A percentile compares a stretch with the other conserved stretches of the same genome.
Conservation (phyloP, 805 yeast genomes). For the Candida sakaeoensis region DNA sequence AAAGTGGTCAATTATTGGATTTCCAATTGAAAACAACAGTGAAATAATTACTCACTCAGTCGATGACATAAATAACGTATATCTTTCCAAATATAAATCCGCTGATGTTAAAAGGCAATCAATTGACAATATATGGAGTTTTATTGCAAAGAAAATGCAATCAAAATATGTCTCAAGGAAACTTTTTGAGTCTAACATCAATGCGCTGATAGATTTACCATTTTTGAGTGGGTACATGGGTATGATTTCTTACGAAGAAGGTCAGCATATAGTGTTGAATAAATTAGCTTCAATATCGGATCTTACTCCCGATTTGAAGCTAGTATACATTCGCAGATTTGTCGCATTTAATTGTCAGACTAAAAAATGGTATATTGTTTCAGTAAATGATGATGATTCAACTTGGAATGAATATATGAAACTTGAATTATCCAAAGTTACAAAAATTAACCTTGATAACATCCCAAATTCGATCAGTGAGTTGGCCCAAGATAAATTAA, state of each 20-base stretch:
- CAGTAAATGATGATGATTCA: conserved; percentile 39
- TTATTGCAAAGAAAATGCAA: conserved; percentile 47
- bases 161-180: conserved; percentile 28
- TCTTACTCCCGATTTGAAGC: conserved; percentile 66
- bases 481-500: conserved; percentile 20
- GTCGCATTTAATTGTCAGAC: conserved; percentile 51
- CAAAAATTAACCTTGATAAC: conserved; percentile 14
- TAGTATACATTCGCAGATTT: conserved; percentile 66
- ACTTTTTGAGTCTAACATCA: conserved; percentile 16
- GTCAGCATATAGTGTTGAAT: conserved; percentile 42
- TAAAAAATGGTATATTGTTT: conserved; percentile 47
- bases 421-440: conserved; percentile 6
- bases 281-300: conserved; percentile 32
- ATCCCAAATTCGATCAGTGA: conserved; percentile 20
- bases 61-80: conserved; percentile 27
- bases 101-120: conserved; percentile 19
- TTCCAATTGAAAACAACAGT: conserved; percentile 47
- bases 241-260: conserved; percentile 83
- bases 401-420: conserved; percentile 31
- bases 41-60: conserved; percentile 61
- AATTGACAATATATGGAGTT: conserved; percentile 44
- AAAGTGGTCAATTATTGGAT: conserved; percentile 80
- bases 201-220: conserved; percentile 43
- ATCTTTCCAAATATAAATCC: conserved; percentile 9
- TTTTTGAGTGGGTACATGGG: conserved; percentile 94